Base-by-base conservation (phyloP, 2,329 filamentous ascomycete genomes). In the Aurifilum marmelostoma region DNA sequence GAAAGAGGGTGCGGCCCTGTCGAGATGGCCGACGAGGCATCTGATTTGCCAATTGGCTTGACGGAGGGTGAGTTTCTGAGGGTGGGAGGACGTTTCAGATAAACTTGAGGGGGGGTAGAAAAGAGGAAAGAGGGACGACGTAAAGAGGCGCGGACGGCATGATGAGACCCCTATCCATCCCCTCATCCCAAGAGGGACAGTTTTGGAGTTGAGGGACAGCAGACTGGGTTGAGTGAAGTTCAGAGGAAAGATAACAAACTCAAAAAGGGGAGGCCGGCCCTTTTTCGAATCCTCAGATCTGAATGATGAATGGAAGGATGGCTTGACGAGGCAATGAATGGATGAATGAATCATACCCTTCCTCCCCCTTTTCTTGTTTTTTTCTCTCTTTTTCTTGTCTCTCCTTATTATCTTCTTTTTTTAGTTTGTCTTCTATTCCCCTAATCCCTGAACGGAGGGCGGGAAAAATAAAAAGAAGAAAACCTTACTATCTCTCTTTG, bases 191-290 rank as follows among this genome's bases (percentile, higher is more conserved):
- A 62, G 37, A 12, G 59, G 39, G 59, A 29, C 16, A 24, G 39
- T 27, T 56, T 29, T 27, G 24, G 52, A 16, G 59, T 16, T 8
- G n/a, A 62, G 34, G 9, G 7, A n/a, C 18, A 21, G 39, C 12
- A 29, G 59, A 37, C 18, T 41, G 54, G 59, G 41, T 32, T 41
- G 67, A 66, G 56, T 41, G 65, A 34, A 54, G 43, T 11, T 47
- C 7, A 47, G 43, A 47, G 18, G 7, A 21, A 47, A 47, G 5
- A 21, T 8, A 47, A 47, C n/a, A 47, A 47, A n/a, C 7, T 47
- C 50, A 59, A 68, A 67, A 62, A 68, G 47, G 67, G 54, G 58
- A 59, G 62, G 60, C 9, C 29, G 41, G 37, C 52, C 66, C 66
- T 29, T 27, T 27, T 21, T 16, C 8, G 24, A 21, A n/a, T 52